These are phyloP conservation scores for Pseudevernia furfuracea DNA, from an alignment of 495 filamentous ascomycete species.

Conservation along the genomic window DNA sequence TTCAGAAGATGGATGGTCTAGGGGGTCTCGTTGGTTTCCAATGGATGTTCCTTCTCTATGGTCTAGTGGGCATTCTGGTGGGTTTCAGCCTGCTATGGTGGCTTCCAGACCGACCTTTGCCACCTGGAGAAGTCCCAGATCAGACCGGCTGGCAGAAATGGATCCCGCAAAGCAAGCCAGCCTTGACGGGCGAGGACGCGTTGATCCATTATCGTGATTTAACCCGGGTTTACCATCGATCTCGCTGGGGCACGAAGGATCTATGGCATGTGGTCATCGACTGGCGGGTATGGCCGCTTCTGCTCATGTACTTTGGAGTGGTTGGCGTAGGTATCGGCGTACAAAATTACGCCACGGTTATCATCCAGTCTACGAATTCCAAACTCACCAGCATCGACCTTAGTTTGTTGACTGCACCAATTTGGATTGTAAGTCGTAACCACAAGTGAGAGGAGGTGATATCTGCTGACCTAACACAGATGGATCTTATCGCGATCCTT, in stretches of 20 bases:
- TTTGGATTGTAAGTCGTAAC: conserved; percentile 66
- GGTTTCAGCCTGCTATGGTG: conserved; percentile 76
- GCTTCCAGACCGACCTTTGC: conserved; percentile 73
- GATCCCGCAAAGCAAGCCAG: conserved; percentile 58
- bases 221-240: conserved; percentile 65
- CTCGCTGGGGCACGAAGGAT: conserved; percentile 62
- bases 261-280: conserved; percentile 63
- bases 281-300: conserved; percentile 79
- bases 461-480: conserved; percentile 37
- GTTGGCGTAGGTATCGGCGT: conserved; percentile 87
- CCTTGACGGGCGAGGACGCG: conserved; percentile 69
- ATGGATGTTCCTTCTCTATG: conserved; percentile 94
- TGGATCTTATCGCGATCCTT: conserved; percentile 83
- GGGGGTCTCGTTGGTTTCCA: conserved; percentile 75
- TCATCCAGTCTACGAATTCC: conserved; percentile 71
- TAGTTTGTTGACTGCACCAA: conserved; percentile 77
- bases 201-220: conserved; percentile 78
- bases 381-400: conserved; percentile 64
- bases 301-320: conserved; percentile 90
- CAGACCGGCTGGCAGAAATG: conserved; percentile 43
- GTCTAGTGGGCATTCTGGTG: conserved; percentile 61
- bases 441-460: background rate
- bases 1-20: conserved; percentile 79
- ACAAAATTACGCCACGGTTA: conserved; percentile 77
- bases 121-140: conserved; percentile 48